Evolutionary conservation across 352 stramenopile species (phyloP).

Genomic region (Pythium periplocum): DNA sequence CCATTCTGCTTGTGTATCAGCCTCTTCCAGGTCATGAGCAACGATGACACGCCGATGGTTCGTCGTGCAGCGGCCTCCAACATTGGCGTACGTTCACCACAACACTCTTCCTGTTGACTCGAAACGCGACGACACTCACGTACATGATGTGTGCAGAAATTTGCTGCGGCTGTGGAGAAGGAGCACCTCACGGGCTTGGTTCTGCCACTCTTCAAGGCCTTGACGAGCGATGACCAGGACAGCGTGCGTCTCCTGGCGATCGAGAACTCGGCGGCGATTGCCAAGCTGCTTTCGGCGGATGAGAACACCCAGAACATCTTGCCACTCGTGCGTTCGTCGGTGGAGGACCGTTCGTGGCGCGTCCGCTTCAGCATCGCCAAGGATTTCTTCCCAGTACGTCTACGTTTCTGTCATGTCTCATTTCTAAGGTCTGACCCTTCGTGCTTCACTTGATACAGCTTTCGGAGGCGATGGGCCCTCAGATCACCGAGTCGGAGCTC

Average conservation of each 20-base stretch:
- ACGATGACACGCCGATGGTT: constrained; percentile 87
- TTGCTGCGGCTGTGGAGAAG: constrained; percentile 67
- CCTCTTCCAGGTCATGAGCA: constrained; percentile 74
- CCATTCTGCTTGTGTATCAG: constrained; percentile 14
- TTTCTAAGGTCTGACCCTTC: constrained; percentile 1
- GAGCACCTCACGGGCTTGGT: constrained; percentile 62
- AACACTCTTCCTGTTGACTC: not conserved
- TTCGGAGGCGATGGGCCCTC: constrained; percentile 66
- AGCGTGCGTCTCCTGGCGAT: constrained; percentile 92
- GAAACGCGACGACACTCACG: no score
- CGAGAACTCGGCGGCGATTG: constrained; percentile 78
- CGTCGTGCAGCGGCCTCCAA: constrained; percentile 73
- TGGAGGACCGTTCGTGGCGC: constrained; percentile 88
- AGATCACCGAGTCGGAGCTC: constrained; percentile 85
- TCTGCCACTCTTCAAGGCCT: constrained; percentile 82
- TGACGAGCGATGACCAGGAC: constrained; percentile 93
- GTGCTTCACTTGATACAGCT: constrained; percentile 22
- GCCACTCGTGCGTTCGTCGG: constrained; percentile 66
- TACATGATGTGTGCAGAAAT: constrained; percentile 31
- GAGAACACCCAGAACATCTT: constrained; percentile 75
- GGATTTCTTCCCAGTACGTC: constrained; percentile 78
- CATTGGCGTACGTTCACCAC: constrained; percentile 43
- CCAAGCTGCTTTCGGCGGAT: constrained; percentile 61
- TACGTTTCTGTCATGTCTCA: not conserved
- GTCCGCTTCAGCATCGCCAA: constrained; percentile 94